Percentiles rank a stretch among this genome's conserved stretches.
Conservation (phyloP, 2,329 filamentous ascomycete species). For the Thielaviopsis ethacetica region DNA sequence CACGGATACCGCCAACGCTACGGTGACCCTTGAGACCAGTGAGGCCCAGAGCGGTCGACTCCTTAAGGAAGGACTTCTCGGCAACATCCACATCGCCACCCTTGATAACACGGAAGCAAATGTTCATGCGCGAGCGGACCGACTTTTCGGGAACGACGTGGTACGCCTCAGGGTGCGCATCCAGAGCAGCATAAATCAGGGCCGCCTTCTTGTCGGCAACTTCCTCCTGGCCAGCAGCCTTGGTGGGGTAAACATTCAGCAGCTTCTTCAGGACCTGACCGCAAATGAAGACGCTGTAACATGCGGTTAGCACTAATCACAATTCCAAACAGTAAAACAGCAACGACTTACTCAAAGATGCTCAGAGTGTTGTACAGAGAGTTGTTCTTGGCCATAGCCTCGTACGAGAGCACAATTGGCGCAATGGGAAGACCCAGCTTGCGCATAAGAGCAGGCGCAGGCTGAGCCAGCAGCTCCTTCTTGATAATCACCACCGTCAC, state of each 20-base stretch:
- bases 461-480: slow-evolving; percentile 63
- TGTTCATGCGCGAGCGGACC: slow-evolving; percentile 79
- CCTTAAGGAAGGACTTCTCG: slow-evolving; percentile 67
- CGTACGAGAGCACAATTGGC: slow-evolving; percentile 68
- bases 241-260: slow-evolving; percentile 45
- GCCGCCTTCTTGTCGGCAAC: slow-evolving; percentile 59
- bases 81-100: slow-evolving; percentile 45
- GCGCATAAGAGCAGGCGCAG: slow-evolving; percentile 52
- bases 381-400: slow-evolving; percentile 79
- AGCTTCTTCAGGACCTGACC: slow-evolving; percentile 75
- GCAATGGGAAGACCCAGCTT: slow-evolving; percentile 60
- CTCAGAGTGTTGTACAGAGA: slow-evolving; percentile 91
- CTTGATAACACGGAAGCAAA: slow-evolving; percentile 66
- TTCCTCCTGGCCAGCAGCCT: slow-evolving; percentile 60
- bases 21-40: slow-evolving; percentile 80
- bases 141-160: slow-evolving; percentile 57
- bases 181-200: slow-evolving; percentile 61
- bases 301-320: slow-evolving; percentile 1
- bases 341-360: slow-evolving; percentile 55
- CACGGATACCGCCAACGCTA: slow-evolving; percentile 70
- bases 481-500: slow-evolving; percentile 75
- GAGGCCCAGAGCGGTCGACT: slow-evolving; percentile 50
- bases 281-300: slow-evolving; percentile 60
- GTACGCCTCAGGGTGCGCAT: slow-evolving; percentile 59
- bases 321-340: neutral